phyloP scores from a whole-genome alignment of 306 rosid species.

The Adenanthera pavonina region DNA sequence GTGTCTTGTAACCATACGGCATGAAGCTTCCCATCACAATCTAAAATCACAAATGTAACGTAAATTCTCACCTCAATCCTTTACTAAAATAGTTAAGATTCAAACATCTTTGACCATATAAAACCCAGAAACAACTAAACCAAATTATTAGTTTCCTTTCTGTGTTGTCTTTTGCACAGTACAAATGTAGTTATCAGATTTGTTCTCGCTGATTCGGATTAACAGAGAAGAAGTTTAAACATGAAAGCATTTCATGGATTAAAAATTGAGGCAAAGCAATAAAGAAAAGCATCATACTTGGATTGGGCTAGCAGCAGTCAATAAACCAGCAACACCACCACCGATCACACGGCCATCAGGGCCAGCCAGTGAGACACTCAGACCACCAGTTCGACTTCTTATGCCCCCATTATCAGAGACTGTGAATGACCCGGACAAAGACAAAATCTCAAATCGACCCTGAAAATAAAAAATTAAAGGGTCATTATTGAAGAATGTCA shows the following conservation, averaged over 20 bases:
- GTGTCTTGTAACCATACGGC: conserved; percentile 54
- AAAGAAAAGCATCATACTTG: conserved; percentile 54
- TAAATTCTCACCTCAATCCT: conserved; percentile 7
- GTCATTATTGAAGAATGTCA: conserved; percentile 27
- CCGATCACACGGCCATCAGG: conserved; percentile 86
- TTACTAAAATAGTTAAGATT: background rate
- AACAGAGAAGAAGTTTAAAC: conserved; percentile 10
- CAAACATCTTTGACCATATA: background rate
- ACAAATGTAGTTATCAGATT: background rate
- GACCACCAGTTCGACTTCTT: conserved; percentile 63
- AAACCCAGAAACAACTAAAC: background rate
- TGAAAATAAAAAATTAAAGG: conserved; percentile 39
- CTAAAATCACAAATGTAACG: conserved; percentile 48
- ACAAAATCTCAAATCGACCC: conserved; percentile 88
- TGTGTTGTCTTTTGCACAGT: conserved; percentile 20
- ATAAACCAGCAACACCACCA: conserved; percentile 78
- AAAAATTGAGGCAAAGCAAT: conserved; percentile 6
- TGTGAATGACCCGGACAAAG: conserved; percentile 75
- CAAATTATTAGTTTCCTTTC: background rate
- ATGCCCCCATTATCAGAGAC: conserved; percentile 45
- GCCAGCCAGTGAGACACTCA: conserved; percentile 82
- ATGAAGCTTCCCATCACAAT: conserved; percentile 79
- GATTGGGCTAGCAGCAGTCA: conserved; percentile 80
- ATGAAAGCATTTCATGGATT: background rate
- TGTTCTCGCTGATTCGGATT: background rate